A percentile compares a stretch with the other conserved stretches of the same genome.
Evolutionary conservation across 805 yeast genomes (phyloP).

Genomic region (Myxozyma geophila): DNA sequence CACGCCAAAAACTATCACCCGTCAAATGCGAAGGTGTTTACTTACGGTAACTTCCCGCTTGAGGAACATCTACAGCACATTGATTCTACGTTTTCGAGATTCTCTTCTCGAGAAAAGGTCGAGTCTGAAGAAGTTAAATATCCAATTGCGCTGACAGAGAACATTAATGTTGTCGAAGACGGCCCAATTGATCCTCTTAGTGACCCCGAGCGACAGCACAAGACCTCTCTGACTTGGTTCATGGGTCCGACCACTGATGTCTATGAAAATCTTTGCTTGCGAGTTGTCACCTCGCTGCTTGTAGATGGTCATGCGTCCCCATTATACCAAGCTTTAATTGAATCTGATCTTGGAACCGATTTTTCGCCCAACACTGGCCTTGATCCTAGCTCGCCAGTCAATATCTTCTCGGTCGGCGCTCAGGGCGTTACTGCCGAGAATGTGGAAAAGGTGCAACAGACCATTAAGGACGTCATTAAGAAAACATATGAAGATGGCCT

Average conservation of each 20-base stretch:
- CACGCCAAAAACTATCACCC: constrained; percentile 84
- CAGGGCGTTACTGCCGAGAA: constrained; percentile 67
- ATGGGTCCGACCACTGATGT: constrained; percentile 73
- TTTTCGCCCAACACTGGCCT: constrained; percentile 86
- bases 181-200: constrained; percentile 87
- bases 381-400: constrained; percentile 76
- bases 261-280: constrained; percentile 73
- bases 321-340: constrained; percentile 82
- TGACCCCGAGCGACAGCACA: constrained; percentile 68
- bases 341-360: constrained; percentile 81
- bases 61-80: constrained; percentile 62
- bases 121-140: constrained; percentile 29
- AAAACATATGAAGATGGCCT: constrained; percentile 53
- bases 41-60: constrained; percentile 82
- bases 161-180: constrained; percentile 47
- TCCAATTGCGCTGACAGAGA: constrained; percentile 54
- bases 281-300: constrained; percentile 68
- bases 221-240: constrained; percentile 86
- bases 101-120: constrained; percentile 54
- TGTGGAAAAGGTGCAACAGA: constrained; percentile 52
- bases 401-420: constrained; percentile 81
- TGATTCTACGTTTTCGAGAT: constrained; percentile 54
- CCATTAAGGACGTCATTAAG: constrained; percentile 54
- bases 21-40: constrained; percentile 80
- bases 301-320: constrained; percentile 94